Conservation (phyloP, 257 asterid species). For the Osmanthus fragrans region DNA sequence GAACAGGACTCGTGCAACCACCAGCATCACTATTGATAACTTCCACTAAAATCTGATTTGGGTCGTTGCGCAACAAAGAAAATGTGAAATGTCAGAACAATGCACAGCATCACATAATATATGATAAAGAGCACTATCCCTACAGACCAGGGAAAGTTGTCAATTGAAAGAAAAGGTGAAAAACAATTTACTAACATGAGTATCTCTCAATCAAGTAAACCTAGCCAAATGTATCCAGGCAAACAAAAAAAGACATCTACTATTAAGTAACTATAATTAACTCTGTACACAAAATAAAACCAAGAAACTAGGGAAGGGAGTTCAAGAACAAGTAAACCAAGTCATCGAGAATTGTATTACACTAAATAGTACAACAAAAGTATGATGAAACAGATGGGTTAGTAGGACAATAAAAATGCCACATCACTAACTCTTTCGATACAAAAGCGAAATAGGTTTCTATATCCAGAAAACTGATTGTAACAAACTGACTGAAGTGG, state of each 20-base stretch:
- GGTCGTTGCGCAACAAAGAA: constrained; percentile 26
- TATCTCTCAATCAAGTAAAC: not conserved
- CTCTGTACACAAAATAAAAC: not conserved
- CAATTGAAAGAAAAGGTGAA: constrained; percentile 19
- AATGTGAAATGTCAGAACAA: constrained; percentile 29
- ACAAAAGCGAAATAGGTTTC: not conserved
- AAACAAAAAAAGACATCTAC: not conserved
- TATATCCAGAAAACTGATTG: not conserved
- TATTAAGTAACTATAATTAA: not conserved
- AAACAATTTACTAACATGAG: constrained; percentile 9
- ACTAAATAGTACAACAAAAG: not conserved
- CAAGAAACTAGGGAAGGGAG: not conserved
- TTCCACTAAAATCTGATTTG: constrained; percentile 85
- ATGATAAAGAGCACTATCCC: constrained; percentile 13
- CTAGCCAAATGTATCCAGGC: not conserved
- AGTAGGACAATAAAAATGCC: not conserved
- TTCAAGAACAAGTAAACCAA: not conserved
- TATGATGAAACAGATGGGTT: not conserved
- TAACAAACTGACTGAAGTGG: not conserved
- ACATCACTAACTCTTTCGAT: not conserved
- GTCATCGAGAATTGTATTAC: not conserved
- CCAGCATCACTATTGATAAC: constrained; percentile 46
- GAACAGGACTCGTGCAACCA: constrained; percentile 48
- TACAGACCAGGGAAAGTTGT: constrained; percentile 21
- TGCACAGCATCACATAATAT: constrained; percentile 24